Base-by-base conservation (phyloP, 2,329 filamentous ascomycete genomes). In the Botrytis byssoidea region DNA sequence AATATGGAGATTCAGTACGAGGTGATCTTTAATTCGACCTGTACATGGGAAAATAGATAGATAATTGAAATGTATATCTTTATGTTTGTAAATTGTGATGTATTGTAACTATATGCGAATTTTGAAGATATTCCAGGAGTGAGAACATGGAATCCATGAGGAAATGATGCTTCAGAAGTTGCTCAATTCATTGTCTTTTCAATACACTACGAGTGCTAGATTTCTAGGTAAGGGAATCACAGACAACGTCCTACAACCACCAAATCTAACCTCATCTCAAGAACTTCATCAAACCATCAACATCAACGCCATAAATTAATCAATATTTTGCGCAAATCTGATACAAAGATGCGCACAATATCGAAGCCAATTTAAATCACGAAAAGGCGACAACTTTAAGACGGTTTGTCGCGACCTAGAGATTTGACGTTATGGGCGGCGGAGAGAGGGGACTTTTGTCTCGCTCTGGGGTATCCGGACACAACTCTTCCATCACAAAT, bases 381-480 rank as follows among this genome's bases (percentile, higher is more conserved):
- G 76, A 78, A 74, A 72, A 64, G 66, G 68, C 71, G 76, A 77
- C 71, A 75, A 76, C 75, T 68, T 32, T 73, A 73, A 72, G 66
- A 73, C 74, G 77, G 76, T 77, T 77, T 77, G 75, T 77, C 76
- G 77, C 77, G 74, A 76, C 71, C 73, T 69, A 74, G 60, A 74
- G 57, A 73, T 32, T 55, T 73, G 71, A 61, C 66, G 66, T 73
- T 73, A 73, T 73, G 71, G 71, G 72, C 67, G 68, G 55, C 67
- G 71, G 71, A 71, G 73, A 75, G 74, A 73, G 75, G 73, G 75
- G 71, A 72, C 78, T 78, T 76, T 77, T 76, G 74, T 79, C 78
- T 72, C 77, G 75, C 77, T 71, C 73, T 75, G 76, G 76, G 71
- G 74, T 73, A 63, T 76, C 74, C 69, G 75, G 75, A 44, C 71